Conservation (phyloP, 495 filamentous ascomycete species). For the Tetracladium setigerum region DNA sequence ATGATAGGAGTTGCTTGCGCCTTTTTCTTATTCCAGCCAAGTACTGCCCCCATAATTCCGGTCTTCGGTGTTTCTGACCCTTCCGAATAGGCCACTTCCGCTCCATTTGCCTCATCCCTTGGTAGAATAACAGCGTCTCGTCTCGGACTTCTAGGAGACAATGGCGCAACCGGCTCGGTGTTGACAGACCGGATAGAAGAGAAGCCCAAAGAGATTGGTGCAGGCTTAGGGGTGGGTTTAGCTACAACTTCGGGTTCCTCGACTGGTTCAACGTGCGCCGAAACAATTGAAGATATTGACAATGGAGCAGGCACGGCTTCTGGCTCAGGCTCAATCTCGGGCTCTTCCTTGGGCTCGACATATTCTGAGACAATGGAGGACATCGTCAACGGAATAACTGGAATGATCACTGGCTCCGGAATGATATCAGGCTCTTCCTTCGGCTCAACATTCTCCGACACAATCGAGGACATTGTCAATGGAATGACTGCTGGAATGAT, state of each 20-base stretch:
- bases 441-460: constrained; percentile 28
- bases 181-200: constrained; percentile 28
- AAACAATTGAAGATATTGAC: constrained; percentile 40
- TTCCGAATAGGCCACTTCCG: constrained; percentile 6
- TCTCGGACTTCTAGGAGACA: constrained; percentile 32
- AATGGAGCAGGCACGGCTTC: constrained; percentile 17
- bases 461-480: constrained; percentile 17
- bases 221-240: constrained; percentile 18
- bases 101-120: constrained; percentile 24
- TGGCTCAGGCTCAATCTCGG: constrained; percentile 2
- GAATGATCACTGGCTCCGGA: constrained; percentile 1
- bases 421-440: constrained; percentile 21
- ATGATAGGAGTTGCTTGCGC: constrained; percentile 30
- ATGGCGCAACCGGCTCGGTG: constrained; percentile 31
- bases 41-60: constrained; percentile 35
- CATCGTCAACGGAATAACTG: background rate
- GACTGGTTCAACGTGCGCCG: constrained; percentile 43
- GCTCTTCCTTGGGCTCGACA: constrained; percentile 14
- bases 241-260: constrained; percentile 15
- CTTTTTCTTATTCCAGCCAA: constrained; percentile 34
- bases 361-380: constrained; percentile 6
- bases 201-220: constrained; percentile 20
- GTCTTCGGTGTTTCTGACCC: constrained; percentile 25
- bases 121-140: constrained; percentile 41
- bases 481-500: constrained; percentile 3